Base-by-base conservation (phyloP, 202 grass and related monocot genomes). In the Setaria italica region DNA sequence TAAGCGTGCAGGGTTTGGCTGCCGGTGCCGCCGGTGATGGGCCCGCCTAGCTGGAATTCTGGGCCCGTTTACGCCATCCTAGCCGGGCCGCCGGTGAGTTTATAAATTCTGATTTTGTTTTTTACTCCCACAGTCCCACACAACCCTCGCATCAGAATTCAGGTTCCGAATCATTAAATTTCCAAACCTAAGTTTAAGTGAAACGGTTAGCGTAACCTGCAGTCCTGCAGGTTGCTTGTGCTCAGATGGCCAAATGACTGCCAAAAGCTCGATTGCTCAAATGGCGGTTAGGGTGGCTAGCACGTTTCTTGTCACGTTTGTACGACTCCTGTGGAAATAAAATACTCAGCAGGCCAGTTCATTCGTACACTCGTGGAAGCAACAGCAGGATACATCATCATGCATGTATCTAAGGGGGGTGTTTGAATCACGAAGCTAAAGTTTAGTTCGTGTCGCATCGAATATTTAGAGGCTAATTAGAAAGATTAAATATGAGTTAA, bases 21-120 rank as follows among this genome's bases (percentile, higher is more conserved):
- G 7, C 21, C 20, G 55, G 43, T 7, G 80, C 17, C 59, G 80
- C 17, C 59, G 58, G 58, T 74, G 70, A 74, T 69, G 37, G 56
- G 9, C 55, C 56, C 74, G 42, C 58, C 42, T 34, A 72, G 53
- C 67, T 82, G 80, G 66, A 51, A 77, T 20, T 5, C 20, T 57
- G 55, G 75, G 19, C 75, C 75, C 13, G n/a, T 15, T 11, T 2
- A 43, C n/a, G 75, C 57, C 56, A 46, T 60, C 74, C 17, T 39
- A 9, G 32, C 8, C 55, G 55, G 57, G 57, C 20, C 35, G 74
- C 73, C 55, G 51, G 54, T 59, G 74, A 42, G 3, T 8, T 41
- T 41, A 13, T 19, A 12, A 11, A 32, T 32, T 49, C 1, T 41
- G 37, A 13, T 64, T 37, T 35, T 25, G 25, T 13, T 5, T 6